A percentile compares a stretch with the other conserved stretches of the same genome.
phyloP scores from a whole-genome alignment of 345 rosid species.

The Eucalyptus grandis region DNA sequence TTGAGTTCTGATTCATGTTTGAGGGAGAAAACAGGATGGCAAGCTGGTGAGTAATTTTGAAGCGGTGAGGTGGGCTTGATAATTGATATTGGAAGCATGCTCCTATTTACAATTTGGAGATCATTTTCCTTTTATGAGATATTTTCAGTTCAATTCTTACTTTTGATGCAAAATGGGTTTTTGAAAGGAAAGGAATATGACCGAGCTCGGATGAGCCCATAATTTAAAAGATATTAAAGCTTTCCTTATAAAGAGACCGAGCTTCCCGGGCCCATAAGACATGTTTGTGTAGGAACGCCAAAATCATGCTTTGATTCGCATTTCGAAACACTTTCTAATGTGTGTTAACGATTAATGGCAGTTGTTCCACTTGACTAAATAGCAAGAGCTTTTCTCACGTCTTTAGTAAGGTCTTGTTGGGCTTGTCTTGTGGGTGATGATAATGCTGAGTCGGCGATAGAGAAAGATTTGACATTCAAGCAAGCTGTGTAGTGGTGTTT shows the following conservation, averaged over 20 bases:
- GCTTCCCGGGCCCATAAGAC: not conserved
- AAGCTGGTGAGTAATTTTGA: not conserved
- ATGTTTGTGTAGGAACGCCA: not conserved
- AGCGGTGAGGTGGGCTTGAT: not conserved
- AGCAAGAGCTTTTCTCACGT: too few relatives aligned
- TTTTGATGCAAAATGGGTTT: not conserved
- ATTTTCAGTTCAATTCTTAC: not conserved
- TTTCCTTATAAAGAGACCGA: not conserved
- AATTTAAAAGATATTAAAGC: not conserved
- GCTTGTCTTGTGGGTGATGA: too few relatives aligned
- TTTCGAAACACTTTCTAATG: too few relatives aligned
- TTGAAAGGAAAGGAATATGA: not conserved
- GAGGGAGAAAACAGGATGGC: not conserved
- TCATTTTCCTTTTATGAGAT: not conserved
- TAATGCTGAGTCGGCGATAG: accelerated
- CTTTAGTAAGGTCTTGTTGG: too few relatives aligned
- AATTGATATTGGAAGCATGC: not conserved
- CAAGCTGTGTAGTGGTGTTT: too few relatives aligned
- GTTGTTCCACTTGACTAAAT: accelerated
- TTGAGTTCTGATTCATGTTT: not conserved
- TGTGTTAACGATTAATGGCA: too few relatives aligned
- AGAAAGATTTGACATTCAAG: too few relatives aligned
- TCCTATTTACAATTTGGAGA: not conserved
- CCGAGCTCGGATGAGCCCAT: too few relatives aligned
- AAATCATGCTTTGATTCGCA: too few relatives aligned